Evolutionary conservation across 1,284 basidiomycete genomes (phyloP).

Genomic region (Melampsora larici-populina): DNA sequence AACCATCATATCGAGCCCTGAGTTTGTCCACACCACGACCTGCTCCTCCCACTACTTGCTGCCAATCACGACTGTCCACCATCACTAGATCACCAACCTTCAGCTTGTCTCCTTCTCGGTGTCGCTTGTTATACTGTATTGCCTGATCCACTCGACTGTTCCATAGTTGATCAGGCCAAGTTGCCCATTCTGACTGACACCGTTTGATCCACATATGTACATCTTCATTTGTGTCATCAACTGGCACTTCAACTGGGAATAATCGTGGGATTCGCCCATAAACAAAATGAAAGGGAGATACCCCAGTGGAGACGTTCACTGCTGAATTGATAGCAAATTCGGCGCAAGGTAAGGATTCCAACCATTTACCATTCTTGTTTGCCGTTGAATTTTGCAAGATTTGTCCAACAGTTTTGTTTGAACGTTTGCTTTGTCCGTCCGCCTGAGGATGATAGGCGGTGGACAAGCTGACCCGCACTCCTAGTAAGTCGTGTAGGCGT

Average conservation of each 20-base stretch:
- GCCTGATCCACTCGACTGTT: neutral
- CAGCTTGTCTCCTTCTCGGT: too few species aligned
- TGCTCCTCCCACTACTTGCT: neutral
- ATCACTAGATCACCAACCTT: neutral
- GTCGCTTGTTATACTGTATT: neutral
- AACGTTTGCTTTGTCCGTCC: constrained; percentile 50
- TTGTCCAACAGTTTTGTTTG: constrained; percentile 54
- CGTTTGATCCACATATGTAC: neutral
- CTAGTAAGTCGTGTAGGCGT: constrained; percentile 45
- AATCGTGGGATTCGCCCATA: neutral
- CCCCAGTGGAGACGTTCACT: too few species aligned
- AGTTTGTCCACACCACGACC: neutral
- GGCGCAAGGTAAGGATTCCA: constrained; percentile 33
- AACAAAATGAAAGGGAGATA: too few species aligned
- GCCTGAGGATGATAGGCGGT: constrained; percentile 49
- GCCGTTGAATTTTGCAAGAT: constrained; percentile 32
- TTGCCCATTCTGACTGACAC: neutral
- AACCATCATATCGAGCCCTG: neutral
- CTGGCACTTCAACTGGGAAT: too few species aligned
- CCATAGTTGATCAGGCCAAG: neutral
- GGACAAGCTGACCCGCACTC: constrained; percentile 44
- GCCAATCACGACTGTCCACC: neutral
- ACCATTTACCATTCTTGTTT: constrained; percentile 43
- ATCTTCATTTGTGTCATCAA: neutral
- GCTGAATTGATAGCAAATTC: too few species aligned